Percentiles rank a stretch among this genome's conserved stretches.
Conservation (phyloP, 208 protist species). For the Wallacemonas collosoma region DNA sequence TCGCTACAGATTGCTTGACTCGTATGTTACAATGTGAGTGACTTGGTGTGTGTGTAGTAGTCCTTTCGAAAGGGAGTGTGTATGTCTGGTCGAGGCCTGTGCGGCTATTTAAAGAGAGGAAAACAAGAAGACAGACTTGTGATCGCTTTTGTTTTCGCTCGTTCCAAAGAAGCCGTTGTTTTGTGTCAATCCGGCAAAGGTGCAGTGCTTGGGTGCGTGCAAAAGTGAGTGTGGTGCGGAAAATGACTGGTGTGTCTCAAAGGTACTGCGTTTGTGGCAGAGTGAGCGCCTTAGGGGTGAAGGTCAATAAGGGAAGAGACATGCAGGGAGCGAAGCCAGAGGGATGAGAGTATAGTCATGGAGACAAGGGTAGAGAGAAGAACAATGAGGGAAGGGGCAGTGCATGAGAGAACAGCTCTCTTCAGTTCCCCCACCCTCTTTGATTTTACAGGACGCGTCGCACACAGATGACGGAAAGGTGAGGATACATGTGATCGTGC, state of each 20-base stretch:
- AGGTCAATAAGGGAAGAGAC: no score
- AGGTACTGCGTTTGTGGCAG: constrained; percentile 14
- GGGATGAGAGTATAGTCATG: no score
- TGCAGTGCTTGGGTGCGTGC: not conserved
- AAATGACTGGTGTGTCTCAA: not conserved
- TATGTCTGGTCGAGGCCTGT: no score
- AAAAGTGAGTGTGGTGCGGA: not conserved
- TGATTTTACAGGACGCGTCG: no score
- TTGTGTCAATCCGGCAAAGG: not conserved
- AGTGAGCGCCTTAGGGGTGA: not conserved
- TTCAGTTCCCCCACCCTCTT: no score
- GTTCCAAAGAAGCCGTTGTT: not conserved
- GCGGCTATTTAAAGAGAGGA: not conserved
- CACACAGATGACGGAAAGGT: no score
- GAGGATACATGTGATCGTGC: no score
- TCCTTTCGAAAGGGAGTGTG: constrained; percentile 3
- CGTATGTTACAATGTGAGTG: constrained; percentile 4
- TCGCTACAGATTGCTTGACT: not conserved
- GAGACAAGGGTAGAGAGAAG: no score
- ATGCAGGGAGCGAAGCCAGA: no score
- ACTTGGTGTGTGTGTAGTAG: constrained; percentile 10
- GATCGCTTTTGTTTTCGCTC: not conserved
- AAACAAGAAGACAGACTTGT: not conserved
- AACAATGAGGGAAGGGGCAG: no score
- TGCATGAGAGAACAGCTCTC: no score